Evolutionary conservation across 2,329 filamentous ascomycete species (phyloP), one percentile per base, ranked within the genome.

Genomic region (Penicillium sp.): DNA sequence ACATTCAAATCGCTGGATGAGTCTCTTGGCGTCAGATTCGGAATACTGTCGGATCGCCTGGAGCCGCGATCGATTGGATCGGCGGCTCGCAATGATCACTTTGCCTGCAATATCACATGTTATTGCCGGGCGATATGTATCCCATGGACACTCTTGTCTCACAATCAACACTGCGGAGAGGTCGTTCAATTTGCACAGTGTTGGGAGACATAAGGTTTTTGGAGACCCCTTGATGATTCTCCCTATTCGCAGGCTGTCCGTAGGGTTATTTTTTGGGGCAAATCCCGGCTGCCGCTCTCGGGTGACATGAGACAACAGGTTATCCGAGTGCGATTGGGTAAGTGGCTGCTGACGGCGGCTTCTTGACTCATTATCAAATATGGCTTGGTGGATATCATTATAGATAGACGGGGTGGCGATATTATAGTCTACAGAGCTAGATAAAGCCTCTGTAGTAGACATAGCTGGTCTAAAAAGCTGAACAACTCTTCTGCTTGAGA

Each of bases 131-230:
- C 37, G 37, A 46, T 52, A 59, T 2, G 49, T 55, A 13, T 58
- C 48, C 52, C 46, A 58, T 9, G 45, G 54, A 3, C 46, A 58
- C 25, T 55, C 43, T 25, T 51, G 39, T 46, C 49, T 44, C 5
- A 51, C 25, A 39, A 48, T 43, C 33, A 44, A 25, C 24, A 37
- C 33, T 7, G 42, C 36, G 3, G 12, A 18, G 7, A 41, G 29
- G 26, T 41, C 27, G 4, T 41, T 28, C n/a, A 26, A n/a, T 27
- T 37, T n/a, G 24, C 26, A 24, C 24, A 44, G 29, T 24, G 25
- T 24, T 7, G 42, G 42, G 24, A 44, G 42, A 29, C 32, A 44
- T 18, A 44, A 34, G 42, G 28, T 37, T 13, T 44, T 44, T 0
- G 25, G 27, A 34, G 42, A 26, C 5, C 42, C 34, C 9, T 24